Evolutionary conservation across 2,329 filamentous ascomycete genomes (phyloP).

Genomic region (Nothophoma quercina): DNA sequence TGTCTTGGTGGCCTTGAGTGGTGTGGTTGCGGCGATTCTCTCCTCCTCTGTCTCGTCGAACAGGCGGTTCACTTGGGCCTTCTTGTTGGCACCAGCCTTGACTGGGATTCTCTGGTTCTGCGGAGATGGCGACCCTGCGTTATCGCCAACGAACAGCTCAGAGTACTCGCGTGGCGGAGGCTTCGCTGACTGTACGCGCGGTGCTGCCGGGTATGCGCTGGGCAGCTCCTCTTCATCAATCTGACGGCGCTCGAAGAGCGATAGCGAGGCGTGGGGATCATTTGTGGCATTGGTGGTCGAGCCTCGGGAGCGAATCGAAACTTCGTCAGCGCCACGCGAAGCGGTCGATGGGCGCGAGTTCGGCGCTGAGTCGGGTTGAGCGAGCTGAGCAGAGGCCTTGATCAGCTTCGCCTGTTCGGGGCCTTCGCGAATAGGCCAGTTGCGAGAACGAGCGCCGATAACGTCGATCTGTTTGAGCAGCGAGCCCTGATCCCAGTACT

Average conservation of each 20-base stretch:
- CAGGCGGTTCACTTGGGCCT: constrained; percentile 62
- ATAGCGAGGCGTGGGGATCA: constrained; percentile 70
- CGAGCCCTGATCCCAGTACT: constrained; percentile 94
- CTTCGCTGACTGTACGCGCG: constrained; percentile 72
- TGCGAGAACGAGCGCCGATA: constrained; percentile 87
- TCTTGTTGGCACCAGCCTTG: constrained; percentile 59
- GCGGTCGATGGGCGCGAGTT: constrained; percentile 46
- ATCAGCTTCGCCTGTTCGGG: constrained; percentile 84
- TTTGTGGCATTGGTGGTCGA: constrained; percentile 49
- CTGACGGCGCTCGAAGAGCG: constrained; percentile 76
- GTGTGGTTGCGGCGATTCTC: constrained; percentile 33
- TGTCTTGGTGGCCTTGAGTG: constrained; percentile 62
- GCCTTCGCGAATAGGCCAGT: constrained; percentile 93
- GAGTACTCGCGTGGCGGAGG: constrained; percentile 70
- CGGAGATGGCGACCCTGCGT: constrained; percentile 48
- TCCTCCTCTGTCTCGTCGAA: constrained; percentile 64
- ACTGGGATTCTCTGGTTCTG: constrained; percentile 53
- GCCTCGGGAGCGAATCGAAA: constrained; percentile 50
- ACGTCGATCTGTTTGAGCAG: constrained; percentile 93
- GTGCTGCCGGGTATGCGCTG: constrained; percentile 62
- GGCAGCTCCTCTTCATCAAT: constrained; percentile 61
- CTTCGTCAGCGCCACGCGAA: constrained; percentile 42
- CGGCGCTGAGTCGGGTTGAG: constrained; percentile 37
- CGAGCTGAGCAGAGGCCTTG: constrained; percentile 58
- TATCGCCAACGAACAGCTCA: constrained; percentile 71